phyloP scores from a whole-genome alignment of 1,139 yeast species.

The Candida tetrigidarum region DNA sequence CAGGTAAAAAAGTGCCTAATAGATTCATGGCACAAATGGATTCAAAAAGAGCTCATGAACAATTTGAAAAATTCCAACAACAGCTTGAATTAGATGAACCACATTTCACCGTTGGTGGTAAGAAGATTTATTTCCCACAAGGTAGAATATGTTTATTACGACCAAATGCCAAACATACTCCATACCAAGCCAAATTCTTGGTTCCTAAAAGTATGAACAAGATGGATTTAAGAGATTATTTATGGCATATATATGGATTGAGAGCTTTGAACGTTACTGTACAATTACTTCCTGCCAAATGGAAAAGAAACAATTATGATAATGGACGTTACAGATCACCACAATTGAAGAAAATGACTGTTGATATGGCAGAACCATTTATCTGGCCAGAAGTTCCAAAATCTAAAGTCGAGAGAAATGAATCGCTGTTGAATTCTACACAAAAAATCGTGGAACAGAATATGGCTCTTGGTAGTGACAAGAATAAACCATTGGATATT shows the following conservation, averaged over 20 bases:
- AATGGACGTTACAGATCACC: slow-evolving; percentile 78
- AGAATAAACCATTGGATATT: slow-evolving; percentile 66
- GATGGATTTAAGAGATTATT: slow-evolving; percentile 87
- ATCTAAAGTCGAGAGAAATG: slow-evolving; percentile 27
- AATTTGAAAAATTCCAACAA: slow-evolving; percentile 49
- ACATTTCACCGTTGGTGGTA: slow-evolving; percentile 81
- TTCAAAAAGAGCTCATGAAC: slow-evolving; percentile 41
- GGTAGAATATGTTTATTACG: slow-evolving; percentile 79
- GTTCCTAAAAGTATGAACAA: slow-evolving; percentile 93
- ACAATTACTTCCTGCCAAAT: slow-evolving; percentile 78
- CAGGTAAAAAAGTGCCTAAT: slow-evolving; percentile 50
- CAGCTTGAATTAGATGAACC: slow-evolving; percentile 69
- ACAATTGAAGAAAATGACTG: slow-evolving; percentile 92
- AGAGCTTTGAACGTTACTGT: slow-evolving; percentile 88
- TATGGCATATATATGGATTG: slow-evolving; percentile 85
- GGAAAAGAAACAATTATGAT: slow-evolving; percentile 60
- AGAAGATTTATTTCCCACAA: slow-evolving; percentile 76
- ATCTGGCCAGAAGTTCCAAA: slow-evolving; percentile 88
- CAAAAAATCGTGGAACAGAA: slow-evolving; percentile 18
- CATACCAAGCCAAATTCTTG: slow-evolving; percentile 92
- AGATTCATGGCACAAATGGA: slow-evolving; percentile 28
- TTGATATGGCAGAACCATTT: slow-evolving; percentile 91
- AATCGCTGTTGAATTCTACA: too few relatives aligned
- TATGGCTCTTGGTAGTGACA: slow-evolving; percentile 63
- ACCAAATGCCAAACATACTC: slow-evolving; percentile 93